Conservation (phyloP, 495 filamentous ascomycete genomes). For the Hypoxylon crocopeplum region DNA sequence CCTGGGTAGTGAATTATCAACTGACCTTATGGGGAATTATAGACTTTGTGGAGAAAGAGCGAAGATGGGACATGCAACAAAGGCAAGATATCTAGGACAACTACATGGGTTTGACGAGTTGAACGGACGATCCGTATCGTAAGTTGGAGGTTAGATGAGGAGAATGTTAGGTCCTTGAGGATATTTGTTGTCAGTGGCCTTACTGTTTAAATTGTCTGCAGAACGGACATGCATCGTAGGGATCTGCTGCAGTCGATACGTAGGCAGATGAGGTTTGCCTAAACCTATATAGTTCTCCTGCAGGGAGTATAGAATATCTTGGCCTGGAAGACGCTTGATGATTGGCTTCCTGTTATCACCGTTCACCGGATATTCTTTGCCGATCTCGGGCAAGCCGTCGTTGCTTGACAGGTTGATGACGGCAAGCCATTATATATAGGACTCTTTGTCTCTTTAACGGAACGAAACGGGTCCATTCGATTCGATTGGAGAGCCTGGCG, state of each 20-base stretch:
- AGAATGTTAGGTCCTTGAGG: neutral
- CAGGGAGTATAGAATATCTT: conserved; percentile 13
- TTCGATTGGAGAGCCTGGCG: neutral
- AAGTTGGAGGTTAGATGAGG: conserved; percentile 1
- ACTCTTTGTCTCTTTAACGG: no score
- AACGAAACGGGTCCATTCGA: neutral
- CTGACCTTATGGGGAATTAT: neutral
- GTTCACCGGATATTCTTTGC: conserved; percentile 13
- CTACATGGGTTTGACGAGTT: neutral
- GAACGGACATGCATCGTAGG: conserved; percentile 1
- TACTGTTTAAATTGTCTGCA: neutral
- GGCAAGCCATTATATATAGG: no score
- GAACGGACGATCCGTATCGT: neutral
- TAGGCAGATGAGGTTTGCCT: conserved; percentile 13
- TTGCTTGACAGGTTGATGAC: conserved; percentile 6
- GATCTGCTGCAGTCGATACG: neutral
- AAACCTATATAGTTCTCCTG: conserved; percentile 12
- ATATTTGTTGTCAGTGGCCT: conserved; percentile 9
- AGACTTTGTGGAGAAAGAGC: neutral
- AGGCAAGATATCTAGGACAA: neutral
- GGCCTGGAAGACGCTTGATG: conserved; percentile 4
- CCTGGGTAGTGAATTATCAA: no score
- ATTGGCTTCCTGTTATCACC: conserved; percentile 13
- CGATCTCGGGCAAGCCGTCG: conserved; percentile 22
- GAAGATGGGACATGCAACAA: conserved; percentile 10